These are phyloP conservation scores for Staphylotrichum longicolle DNA, from an alignment of 495 filamentous ascomycete species.

Conservation along the genomic window DNA sequence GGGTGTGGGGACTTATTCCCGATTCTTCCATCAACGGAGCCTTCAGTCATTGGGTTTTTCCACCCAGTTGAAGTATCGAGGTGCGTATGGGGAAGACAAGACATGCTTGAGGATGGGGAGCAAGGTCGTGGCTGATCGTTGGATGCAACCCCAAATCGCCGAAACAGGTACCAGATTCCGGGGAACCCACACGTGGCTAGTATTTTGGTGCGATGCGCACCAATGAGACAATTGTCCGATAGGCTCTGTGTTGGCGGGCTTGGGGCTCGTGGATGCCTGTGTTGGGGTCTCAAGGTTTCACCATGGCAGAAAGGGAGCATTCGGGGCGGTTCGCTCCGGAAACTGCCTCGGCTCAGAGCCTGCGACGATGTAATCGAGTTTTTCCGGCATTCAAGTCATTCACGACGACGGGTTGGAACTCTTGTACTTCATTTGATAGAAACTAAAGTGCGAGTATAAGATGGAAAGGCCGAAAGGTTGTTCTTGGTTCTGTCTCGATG, in stretches of 20 bases:
- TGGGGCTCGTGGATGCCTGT: not conserved
- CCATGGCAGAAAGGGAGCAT: not conserved
- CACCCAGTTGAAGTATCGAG: not conserved
- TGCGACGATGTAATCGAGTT: not conserved
- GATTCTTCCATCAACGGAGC: not conserved
- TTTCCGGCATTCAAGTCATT: not conserved
- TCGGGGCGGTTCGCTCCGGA: not conserved
- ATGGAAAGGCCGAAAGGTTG: too few relatives aligned
- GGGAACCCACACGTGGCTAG: not conserved
- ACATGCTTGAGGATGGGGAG: too few relatives aligned
- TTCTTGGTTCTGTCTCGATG: not conserved
- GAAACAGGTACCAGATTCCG: conserved; percentile 1
- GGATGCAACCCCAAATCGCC: too few relatives aligned
- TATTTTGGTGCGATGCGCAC: not conserved
- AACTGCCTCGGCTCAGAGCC: not conserved
- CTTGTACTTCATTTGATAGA: too few relatives aligned
- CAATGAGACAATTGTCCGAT: not conserved
- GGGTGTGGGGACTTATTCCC: not conserved
- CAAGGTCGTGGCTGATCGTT: too few relatives aligned
- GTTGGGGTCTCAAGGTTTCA: not conserved
- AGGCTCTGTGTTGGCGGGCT: too few relatives aligned
- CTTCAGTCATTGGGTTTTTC: not conserved
- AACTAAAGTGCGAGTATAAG: too few relatives aligned
- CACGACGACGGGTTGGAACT: too few relatives aligned
- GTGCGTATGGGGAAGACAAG: not conserved